Base-by-base conservation (phyloP, 2,329 filamentous ascomycete species). In the Venturia pyrina region DNA sequence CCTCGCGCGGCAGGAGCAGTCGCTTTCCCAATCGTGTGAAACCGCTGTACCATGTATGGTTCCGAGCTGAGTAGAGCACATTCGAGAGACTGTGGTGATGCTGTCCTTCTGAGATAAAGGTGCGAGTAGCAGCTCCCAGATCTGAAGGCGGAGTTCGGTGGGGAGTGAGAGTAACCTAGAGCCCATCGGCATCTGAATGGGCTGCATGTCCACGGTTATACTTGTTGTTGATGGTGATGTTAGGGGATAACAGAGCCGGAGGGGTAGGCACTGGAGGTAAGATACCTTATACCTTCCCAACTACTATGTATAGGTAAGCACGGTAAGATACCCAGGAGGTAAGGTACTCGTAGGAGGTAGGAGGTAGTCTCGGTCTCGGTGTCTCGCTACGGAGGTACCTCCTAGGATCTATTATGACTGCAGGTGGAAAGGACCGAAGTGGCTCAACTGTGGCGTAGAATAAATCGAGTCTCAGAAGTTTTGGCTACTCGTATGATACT, bases 81-180 rank as follows among this genome's bases (percentile, higher is more conserved):
- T 34, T 37, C 64, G 48, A 24, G 64, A 66, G 17, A 66, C 40
- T 41, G 57, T 62, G 53, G 64, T 66, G 11, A 66, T 19, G 28
- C 7, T 34, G 17, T n/a, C 53, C 0, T n/a, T 32, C 11, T 5
- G 40, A 11, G 37, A 21, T 4, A 19, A 65, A 17, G 64, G 57
- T n/a, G 65, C 60, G 50, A 66, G 60, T 5, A 66, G 46, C 17
- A 53, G 34, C n/a, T 64, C 65, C 59, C 61, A 66, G 15, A 66
- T 66, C 5, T 53, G 24, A 37, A 64, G 41, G 34, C 65, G 65
- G 37, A 66, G 65, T 37, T 66, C 65, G n/a, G 61, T n/a, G 7
- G 65, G 65, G 4, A 66, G 48, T 21, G 28, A 37, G 21, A 66
- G 61, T 17, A 66, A 37, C 11, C 44, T 17, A 8, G 60, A 62